Evolutionary conservation across 768 basidiomycete species (phyloP), one percentile per base, ranked within the genome.

Genomic region (Leccinum barrowsii): DNA sequence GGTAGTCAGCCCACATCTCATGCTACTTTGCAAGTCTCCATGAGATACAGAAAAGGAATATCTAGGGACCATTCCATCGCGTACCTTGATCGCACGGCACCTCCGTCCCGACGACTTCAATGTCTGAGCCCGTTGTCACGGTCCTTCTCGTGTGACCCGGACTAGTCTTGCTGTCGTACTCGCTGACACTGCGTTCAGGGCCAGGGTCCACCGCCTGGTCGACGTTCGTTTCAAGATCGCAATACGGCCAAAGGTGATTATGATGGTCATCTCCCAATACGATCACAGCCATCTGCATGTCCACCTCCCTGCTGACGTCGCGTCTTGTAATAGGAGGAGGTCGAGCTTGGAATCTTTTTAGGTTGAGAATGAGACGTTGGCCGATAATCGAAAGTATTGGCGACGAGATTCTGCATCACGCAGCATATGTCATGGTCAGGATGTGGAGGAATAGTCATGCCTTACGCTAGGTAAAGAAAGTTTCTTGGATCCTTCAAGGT

Each of bases 291-390:
- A 68, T 32, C 50, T 68, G 67, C 37, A 60, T 52, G 55, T 68
- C 58, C 7, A 68, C 57, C 13, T 66, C 67, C 24, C 22, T 52
- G 8, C 67, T 65, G 8, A 67, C 17, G 34, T 63, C 59, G 15
- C 40, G 26, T 4, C 32, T 59, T 1, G 48, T 32, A 2, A 53
- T n/a, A 10, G 4, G n/a, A 42, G 40, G 44, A 2, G 28, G 21
- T 24, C 28, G 64, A 13, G 24, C 50, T 19, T 50, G 32, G 13
- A 52, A 47, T 48, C 51, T 54, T 11, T 59, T 57, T 22, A 68
- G 59, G 37, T 65, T 67, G 28, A 67, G 54, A 19, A 67, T 52
- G 11, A 63, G 58, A 4, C 62, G 67, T 50, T 67, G 67, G 19
- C 67, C 67, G 1, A 50, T 17, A 6, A 61, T 21, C 0, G 64